Percentiles rank a stretch among this genome's conserved stretches.
phyloP scores from a whole-genome alignment of 192 early-diverging fungal species.

The Umbelopsis sp. region DNA sequence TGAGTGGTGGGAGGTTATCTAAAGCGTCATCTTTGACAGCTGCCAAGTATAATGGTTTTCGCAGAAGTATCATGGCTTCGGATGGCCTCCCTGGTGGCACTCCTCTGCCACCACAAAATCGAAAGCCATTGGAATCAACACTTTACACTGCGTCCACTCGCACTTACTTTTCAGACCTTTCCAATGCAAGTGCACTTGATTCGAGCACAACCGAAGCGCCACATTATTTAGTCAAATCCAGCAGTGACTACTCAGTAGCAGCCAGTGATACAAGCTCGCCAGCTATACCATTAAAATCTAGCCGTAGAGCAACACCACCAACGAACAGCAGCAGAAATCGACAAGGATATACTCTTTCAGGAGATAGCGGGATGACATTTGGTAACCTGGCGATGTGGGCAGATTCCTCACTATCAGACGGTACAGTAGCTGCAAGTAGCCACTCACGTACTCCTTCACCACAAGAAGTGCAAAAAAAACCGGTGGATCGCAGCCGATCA shows the following conservation, averaged over 20 bases:
- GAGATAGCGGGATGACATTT: constrained; percentile 19
- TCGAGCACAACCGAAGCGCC: background rate
- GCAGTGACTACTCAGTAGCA: constrained; percentile 1
- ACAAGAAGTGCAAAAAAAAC: background rate
- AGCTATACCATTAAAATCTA: constrained; percentile 18
- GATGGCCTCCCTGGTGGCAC: constrained; percentile 1
- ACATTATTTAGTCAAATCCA: constrained; percentile 1
- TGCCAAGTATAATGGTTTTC: constrained; percentile 6
- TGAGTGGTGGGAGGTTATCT: background rate
- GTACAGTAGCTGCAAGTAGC: background rate
- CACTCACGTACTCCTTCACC: constrained; percentile 6
- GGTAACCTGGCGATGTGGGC: constrained; percentile 13
- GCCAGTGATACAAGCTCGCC: constrained; percentile 9
- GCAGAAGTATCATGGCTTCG: background rate
- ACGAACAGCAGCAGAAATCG: background rate
- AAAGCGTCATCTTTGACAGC: constrained; percentile 1
- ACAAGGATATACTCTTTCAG: background rate
- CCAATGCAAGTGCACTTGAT: background rate
- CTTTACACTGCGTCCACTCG: background rate
- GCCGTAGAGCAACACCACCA: constrained; percentile 9
- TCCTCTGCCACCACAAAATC: constrained; percentile 4
- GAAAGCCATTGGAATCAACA: constrained; percentile 3
- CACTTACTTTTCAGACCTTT: constrained; percentile 11
- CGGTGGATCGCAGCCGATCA: background rate
- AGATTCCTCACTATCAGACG: background rate